Evolutionary conservation across 768 basidiomycete genomes (phyloP).

Genomic region (Brasilioporus rufonigricans): DNA sequence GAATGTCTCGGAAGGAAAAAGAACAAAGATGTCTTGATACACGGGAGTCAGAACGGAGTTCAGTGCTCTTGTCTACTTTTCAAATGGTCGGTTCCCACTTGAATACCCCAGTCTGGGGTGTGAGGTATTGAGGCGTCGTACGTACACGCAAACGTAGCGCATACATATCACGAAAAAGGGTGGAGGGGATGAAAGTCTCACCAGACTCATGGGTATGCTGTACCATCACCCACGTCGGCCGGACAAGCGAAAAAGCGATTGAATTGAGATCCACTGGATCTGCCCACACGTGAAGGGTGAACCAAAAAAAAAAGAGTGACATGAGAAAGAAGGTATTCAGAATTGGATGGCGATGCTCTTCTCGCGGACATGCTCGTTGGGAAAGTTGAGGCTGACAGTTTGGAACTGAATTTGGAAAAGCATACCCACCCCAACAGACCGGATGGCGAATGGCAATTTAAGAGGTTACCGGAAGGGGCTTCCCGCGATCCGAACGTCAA

Average conservation of each 20-base stretch:
- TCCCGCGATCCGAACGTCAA: constrained; percentile 7
- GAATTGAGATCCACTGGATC: constrained; percentile 10
- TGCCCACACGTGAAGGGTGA: not conserved
- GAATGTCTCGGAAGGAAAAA: too few species aligned
- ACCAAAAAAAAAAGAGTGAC: constrained; percentile 2
- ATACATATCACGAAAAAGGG: not conserved
- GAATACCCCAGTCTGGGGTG: not conserved
- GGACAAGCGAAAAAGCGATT: not conserved
- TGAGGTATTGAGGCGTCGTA: not conserved
- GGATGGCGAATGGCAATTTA: not conserved
- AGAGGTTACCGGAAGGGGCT: constrained; percentile 2
- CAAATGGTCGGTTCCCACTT: not conserved
- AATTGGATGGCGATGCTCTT: too few species aligned
- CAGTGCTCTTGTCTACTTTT: not conserved
- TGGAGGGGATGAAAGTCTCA: not conserved
- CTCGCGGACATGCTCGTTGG: not conserved
- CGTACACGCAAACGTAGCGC: too few species aligned
- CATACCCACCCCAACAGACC: not conserved
- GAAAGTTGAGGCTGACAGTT: not conserved
- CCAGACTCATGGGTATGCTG: too few species aligned
- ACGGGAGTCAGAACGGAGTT: too few species aligned
- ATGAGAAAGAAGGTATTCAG: constrained; percentile 15
- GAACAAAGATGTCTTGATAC: too few species aligned
- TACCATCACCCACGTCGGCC: too few species aligned
- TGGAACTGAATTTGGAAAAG: constrained; percentile 3